phyloP scores from a whole-genome alignment of 768 basidiomycete genomes.

The Clitopilus passeckerianus region DNA sequence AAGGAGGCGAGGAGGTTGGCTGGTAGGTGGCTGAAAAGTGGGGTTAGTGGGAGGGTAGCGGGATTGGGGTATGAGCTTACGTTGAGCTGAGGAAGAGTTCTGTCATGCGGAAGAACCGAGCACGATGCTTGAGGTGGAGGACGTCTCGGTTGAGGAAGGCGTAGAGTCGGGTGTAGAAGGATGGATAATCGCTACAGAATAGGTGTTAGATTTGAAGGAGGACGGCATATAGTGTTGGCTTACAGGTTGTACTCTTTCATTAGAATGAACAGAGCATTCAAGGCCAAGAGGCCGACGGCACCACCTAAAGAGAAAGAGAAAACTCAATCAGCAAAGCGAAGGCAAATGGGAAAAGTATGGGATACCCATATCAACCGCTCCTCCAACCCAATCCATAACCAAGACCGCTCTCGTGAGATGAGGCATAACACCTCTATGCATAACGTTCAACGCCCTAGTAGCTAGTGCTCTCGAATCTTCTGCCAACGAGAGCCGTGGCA shows the following conservation, averaged over 20 bases:
- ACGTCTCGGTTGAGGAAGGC: constrained; percentile 83
- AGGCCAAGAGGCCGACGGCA: constrained; percentile 76
- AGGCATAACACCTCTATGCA: constrained; percentile 82
- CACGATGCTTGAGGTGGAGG: constrained; percentile 87
- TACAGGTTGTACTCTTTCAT: constrained; percentile 94
- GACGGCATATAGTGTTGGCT: constrained; percentile 23
- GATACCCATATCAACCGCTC: constrained; percentile 78
- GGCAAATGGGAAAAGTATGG: constrained; percentile 1
- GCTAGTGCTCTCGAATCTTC: constrained; percentile 36
- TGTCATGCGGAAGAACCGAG: constrained; percentile 90
- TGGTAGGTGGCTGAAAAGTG: constrained; percentile 63
- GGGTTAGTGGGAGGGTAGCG: neutral
- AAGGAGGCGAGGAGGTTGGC: constrained; percentile 92
- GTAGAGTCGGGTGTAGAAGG: constrained; percentile 91
- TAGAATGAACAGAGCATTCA: constrained; percentile 87
- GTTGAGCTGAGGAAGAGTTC: constrained; percentile 91
- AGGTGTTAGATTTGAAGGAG: neutral
- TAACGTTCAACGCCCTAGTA: constrained; percentile 62
- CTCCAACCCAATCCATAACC: constrained; percentile 90
- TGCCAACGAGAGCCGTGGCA: constrained; percentile 50
- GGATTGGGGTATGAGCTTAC: constrained; percentile 38
- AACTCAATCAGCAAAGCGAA: neutral
- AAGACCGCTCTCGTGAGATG: constrained; percentile 73
- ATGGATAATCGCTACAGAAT: constrained; percentile 80
- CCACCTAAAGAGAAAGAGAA: constrained; percentile 48